These are phyloP conservation scores for Pythium angustatum DNA, from an alignment of 352 stramenopile species.

Conservation along the genomic window DNA sequence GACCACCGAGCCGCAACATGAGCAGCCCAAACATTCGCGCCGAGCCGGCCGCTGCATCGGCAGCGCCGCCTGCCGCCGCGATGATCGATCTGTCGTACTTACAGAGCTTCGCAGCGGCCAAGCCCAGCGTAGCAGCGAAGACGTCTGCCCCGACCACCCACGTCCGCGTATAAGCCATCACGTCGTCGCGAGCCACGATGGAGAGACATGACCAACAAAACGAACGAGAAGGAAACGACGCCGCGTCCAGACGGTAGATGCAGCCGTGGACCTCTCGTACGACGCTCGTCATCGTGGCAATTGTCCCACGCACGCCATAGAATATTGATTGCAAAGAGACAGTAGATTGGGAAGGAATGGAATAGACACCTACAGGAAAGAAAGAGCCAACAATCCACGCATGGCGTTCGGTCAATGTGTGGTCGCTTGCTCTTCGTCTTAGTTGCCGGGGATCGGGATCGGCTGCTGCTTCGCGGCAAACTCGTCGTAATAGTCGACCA, in stretches of 20 bases:
- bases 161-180: slow-evolving; percentile 9
- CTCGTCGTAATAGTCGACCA: slow-evolving; percentile 61
- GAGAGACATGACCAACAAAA: not conserved
- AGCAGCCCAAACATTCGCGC: not conserved
- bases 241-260: too few species aligned
- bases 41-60: not conserved
- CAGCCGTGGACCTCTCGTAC: too few species aligned
- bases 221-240: not conserved
- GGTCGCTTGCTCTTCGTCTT: too few species aligned
- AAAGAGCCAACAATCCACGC: too few species aligned
- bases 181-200: not conserved
- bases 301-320: too few species aligned
- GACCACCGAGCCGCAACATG: not conserved
- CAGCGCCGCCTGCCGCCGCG: not conserved
- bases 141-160: not conserved
- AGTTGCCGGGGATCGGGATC: slow-evolving; percentile 53
- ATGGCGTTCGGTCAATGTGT: too few species aligned
- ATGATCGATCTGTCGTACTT: slow-evolving; percentile 30
- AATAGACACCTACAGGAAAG: too few species aligned
- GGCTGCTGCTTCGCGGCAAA: slow-evolving; percentile 51
- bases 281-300: too few species aligned
- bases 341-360: too few species aligned
- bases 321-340: too few species aligned
- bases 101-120: slow-evolving; percentile 19
- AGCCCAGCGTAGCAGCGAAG: not conserved